phyloP scores from a whole-genome alignment of 192 early-diverging fungal species.

The Backusella circina region DNA sequence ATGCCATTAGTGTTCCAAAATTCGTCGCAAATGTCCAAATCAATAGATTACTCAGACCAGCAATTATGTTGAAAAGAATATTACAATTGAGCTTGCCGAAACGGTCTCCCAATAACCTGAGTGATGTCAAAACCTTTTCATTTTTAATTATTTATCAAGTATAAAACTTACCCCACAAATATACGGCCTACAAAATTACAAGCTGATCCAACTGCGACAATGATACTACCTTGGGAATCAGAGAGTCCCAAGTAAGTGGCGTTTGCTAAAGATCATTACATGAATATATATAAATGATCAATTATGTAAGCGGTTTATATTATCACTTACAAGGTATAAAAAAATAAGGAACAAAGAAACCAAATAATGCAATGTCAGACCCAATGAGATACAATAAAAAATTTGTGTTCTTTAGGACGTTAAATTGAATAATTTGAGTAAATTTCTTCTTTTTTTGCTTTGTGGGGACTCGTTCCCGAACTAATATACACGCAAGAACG shows the following conservation, averaged over 20 bases:
- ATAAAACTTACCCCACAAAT: neutral
- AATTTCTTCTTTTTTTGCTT: slow-evolving; percentile 9
- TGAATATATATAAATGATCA: neutral
- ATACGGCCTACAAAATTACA: slow-evolving; percentile 27
- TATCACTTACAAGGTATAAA: slow-evolving; percentile 24
- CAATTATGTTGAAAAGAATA: slow-evolving; percentile 22
- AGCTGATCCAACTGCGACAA: slow-evolving; percentile 16
- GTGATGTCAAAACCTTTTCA: neutral
- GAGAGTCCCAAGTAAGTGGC: slow-evolving; percentile 20
- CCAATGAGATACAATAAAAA: slow-evolving; percentile 20
- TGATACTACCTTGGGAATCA: slow-evolving; percentile 16
- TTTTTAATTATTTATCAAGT: neutral
- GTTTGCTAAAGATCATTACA: slow-evolving; percentile 6
- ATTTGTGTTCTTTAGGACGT: slow-evolving; percentile 18
- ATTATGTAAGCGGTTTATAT: neutral
- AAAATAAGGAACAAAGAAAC: slow-evolving; percentile 29
- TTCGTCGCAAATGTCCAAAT: slow-evolving; percentile 34
- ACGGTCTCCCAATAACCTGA: slow-evolving; percentile 10
- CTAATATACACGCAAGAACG: neutral
- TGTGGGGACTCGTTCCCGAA: slow-evolving; percentile 9
- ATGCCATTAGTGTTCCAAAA: slow-evolving; percentile 27
- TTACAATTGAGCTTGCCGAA: slow-evolving; percentile 31
- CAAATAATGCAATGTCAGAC: slow-evolving; percentile 11
- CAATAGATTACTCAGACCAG: slow-evolving; percentile 19
- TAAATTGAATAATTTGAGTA: slow-evolving; percentile 15